Base-by-base conservation (phyloP, 352 stramenopile species). In the Phytopythium vexans region DNA sequence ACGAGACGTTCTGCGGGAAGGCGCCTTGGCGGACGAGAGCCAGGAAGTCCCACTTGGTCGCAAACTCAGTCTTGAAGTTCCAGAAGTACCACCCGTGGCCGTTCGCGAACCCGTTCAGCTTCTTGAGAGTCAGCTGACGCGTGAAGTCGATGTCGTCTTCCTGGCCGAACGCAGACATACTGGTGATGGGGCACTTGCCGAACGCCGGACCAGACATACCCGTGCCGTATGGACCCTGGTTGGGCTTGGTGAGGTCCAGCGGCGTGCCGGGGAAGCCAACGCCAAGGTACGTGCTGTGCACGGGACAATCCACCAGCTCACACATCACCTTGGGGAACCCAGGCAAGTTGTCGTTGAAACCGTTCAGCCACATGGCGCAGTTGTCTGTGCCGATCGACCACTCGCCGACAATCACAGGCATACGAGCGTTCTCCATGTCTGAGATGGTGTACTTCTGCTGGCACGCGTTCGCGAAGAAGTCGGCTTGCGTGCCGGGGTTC, bases 11-110 rank as follows among this genome's bases (percentile, higher is more conserved):
- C 54, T 86, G 86, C 3, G 82, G 82, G 60, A 92, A 86, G 11
- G 60, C 66, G 8, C 82, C 81, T 12, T 73, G 32, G 35, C 74
- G 75, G 44, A 82, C 61, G 21, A 89, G 62, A 34, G 73, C 59
- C 57, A 97, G 72, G 56, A 97, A 97, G 47, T 84, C 89, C 93
- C 93, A 98, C n/a, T 80, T 71, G 21, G 85, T 80, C 36, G 89
- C 88, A 10, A 97, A 64, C 64, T 98, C 93, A 1, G 90, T 97
- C 58, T 95, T 88, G 68, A 97, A 98, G 61, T 97, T 98, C 93
- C 90, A 97, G 62, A 97, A 98, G 75, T 96, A 97, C 68, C 90
- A 96, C n/a, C 92, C 93, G 68, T 98, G 90, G 31, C 88, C 89
- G 32, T 96, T 69, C 0, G 79, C 82, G 56, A 96, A 97, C 5